phyloP scores from a whole-genome alignment of 129 eudicot genomes.

The Artemisia annua region DNA sequence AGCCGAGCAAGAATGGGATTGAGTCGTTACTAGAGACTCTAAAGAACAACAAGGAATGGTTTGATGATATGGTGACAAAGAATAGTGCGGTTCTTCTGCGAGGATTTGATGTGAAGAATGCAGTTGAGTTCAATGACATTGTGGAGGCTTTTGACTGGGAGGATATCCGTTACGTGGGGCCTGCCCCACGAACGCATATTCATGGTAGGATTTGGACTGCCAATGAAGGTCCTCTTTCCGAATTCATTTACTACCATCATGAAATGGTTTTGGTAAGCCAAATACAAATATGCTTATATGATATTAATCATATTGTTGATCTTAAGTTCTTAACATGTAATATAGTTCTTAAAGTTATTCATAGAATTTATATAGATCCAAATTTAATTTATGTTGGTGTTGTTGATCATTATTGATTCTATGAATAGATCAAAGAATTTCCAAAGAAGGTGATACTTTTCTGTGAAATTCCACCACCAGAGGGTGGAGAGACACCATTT shows the following conservation, averaged over 20 bases:
- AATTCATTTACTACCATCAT: constrained; percentile 79
- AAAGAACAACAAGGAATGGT: constrained; percentile 66
- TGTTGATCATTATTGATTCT: neutral
- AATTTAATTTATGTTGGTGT: too few relatives aligned
- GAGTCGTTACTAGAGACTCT: constrained; percentile 46
- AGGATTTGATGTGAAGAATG: constrained; percentile 61
- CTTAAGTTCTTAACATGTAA: neutral
- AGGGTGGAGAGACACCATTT: constrained; percentile 83
- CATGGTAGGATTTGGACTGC: constrained; percentile 75
- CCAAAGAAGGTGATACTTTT: constrained; percentile 67
- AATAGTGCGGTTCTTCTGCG: constrained; percentile 72
- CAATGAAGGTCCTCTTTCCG: constrained; percentile 76
- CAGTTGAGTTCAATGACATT: constrained; percentile 66
- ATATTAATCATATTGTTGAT: neutral
- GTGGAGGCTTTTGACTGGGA: constrained; percentile 69
- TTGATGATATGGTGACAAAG: constrained; percentile 59
- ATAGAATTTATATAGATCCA: too few relatives aligned
- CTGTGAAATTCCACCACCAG: constrained; percentile 69
- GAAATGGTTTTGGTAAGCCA: constrained; percentile 74
- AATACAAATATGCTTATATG: neutral
- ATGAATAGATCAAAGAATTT: constrained; percentile 53
- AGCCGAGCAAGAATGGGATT: constrained; percentile 34
- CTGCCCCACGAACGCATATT: constrained; percentile 73
- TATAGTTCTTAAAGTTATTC: too few relatives aligned
- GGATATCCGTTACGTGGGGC: constrained; percentile 76